Base-by-base conservation (phyloP, 1,139 yeast genomes). In the Sugiyamaella xylanicola region DNA sequence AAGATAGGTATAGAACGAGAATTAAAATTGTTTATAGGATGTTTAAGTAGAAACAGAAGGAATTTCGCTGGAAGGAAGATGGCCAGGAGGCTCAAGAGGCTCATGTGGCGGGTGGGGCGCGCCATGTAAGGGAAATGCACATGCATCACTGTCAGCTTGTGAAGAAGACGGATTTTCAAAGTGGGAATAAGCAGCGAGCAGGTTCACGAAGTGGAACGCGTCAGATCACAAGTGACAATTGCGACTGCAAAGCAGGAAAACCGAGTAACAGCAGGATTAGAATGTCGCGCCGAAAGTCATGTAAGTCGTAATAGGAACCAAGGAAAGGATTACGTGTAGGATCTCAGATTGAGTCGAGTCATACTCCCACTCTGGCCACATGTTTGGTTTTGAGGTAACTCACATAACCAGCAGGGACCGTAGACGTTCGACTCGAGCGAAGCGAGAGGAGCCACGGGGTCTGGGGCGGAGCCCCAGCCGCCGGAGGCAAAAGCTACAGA, bases 401-500 rank as follows among this genome's bases (percentile, higher is more conserved):
- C n/a, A n/a, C n/a, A n/a, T n/a, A n/a, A n/a, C n/a, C n/a, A n/a
- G n/a, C n/a, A 25, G 29, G 29, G 8, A 25, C 29, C 29, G 29
- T 25, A 25, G 29, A 25, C 29, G 29, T 9, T 9, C 29, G 29
- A 25, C 29, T 25, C 29, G 29, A 25, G 29, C 29, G 29, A 5
- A 25, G 29, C 29, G 29, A 25, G 29, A 25, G 29, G 29, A 25
- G 29, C 29, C 5, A 9, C 29, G 29, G 29, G 29, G 29, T 25
- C 29, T 25, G 29, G 29, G 29, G 29, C 29, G 29, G 29, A 25
- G 29, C 29, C 29, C 29, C 29, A 25, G 29, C 2, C 17, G 5
- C 42, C 42, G 22, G 29, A 37, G 15, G 60, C 56, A 8, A 61
- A 55, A n/a, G 58, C 57, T 20, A 61, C 60, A 19, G 69, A 58